phyloP scores from a whole-genome alignment of 257 asterid genomes.

The Petrea volubilis region DNA sequence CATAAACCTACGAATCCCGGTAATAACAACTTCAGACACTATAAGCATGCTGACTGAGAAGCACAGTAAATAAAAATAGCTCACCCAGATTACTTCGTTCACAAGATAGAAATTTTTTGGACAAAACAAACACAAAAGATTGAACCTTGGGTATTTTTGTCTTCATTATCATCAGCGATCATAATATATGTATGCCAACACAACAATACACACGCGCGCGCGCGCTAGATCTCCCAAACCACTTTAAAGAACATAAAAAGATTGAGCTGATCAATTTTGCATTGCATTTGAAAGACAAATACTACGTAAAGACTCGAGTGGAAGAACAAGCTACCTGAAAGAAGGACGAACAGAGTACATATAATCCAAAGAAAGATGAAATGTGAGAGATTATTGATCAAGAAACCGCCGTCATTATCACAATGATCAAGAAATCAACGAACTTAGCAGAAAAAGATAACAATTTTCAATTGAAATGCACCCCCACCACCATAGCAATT shows the following conservation, averaged over 20 bases:
- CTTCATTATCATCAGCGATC: background rate
- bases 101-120: background rate
- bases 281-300: background rate
- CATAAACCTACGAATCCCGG: background rate
- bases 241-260: background rate
- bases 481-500: no score
- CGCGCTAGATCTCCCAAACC: background rate
- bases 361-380: background rate
- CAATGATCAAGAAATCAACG: no score
- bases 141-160: background rate
- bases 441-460: no score
- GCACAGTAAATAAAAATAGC: background rate
- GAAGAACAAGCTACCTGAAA: slow-evolving; percentile 27
- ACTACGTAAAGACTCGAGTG: background rate
- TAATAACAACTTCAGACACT: no score
- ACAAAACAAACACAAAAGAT: background rate
- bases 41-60: no score
- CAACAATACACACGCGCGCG: background rate
- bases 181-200: background rate
- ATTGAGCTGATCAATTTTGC: background rate
- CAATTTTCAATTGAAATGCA: no score
- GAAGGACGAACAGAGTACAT: background rate
- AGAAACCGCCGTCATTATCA: background rate
- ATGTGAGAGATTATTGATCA: background rate
- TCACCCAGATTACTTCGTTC: slow-evolving; percentile 14